These are phyloP conservation scores for Solanum stenotomum DNA, from an alignment of 257 asterid genomes.

Conservation along the genomic window DNA sequence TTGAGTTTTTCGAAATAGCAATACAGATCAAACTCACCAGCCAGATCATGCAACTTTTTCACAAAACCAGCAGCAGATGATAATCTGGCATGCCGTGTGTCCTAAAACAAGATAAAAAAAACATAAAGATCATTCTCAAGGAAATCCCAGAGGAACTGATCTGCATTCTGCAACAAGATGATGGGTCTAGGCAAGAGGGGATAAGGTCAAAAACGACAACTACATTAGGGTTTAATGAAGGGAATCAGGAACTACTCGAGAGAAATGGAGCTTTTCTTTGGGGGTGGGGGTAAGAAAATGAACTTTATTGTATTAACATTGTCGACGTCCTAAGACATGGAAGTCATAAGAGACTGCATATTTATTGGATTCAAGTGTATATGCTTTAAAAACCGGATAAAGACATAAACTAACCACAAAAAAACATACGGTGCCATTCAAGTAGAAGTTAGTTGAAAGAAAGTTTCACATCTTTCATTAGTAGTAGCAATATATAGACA, in stretches of 20 bases:
- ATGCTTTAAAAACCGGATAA: neutral
- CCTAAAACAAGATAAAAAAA: constrained; percentile 35
- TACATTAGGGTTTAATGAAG: neutral
- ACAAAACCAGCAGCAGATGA: constrained; percentile 93
- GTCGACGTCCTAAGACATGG: neutral
- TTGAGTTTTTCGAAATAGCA: neutral
- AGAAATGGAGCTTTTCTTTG: neutral
- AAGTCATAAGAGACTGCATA: neutral
- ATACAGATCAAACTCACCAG: constrained; percentile 40
- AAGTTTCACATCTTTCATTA: neutral
- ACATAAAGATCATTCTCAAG: neutral
- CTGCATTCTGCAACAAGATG: neutral
- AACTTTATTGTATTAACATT: neutral
- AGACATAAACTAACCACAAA: neutral
- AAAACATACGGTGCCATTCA: neutral
- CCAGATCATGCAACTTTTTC: constrained; percentile 85
- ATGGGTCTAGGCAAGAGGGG: neutral
- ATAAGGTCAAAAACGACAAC: neutral
- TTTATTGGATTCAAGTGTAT: neutral
- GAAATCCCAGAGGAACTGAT: neutral
- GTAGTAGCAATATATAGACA: neutral
- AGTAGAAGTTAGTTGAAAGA: neutral
- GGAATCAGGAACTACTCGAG: neutral
- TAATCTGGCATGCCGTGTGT: constrained; percentile 64
- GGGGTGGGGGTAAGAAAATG: neutral